phyloP scores from a whole-genome alignment of 2,329 filamentous ascomycete species.

The Verticillium albo-atrum region DNA sequence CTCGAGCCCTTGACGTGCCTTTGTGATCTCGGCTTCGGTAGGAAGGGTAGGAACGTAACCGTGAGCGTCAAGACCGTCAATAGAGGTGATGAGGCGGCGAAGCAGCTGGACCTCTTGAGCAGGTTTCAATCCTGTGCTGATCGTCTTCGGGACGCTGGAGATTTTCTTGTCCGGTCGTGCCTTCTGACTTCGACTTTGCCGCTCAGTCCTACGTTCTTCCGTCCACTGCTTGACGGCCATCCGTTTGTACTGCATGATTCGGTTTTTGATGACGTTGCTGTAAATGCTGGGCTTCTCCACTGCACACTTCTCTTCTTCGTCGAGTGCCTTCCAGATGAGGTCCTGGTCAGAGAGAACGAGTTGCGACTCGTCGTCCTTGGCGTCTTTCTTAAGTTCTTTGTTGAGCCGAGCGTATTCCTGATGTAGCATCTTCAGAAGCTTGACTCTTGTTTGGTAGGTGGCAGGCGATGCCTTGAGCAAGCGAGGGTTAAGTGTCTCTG shows the following conservation, averaged over 20 bases:
- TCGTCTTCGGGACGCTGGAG: slow-evolving; percentile 36
- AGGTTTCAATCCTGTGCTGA: slow-evolving; percentile 66
- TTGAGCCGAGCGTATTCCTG: slow-evolving; percentile 65
- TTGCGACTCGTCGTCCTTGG: slow-evolving; percentile 40
- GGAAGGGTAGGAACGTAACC: slow-evolving; percentile 75
- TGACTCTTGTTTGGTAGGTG: slow-evolving; percentile 49
- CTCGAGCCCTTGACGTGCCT: slow-evolving; percentile 60
- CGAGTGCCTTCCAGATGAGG: slow-evolving; percentile 63
- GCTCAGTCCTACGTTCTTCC: slow-evolving; percentile 41
- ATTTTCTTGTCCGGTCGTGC: slow-evolving; percentile 18
- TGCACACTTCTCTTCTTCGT: slow-evolving; percentile 75
- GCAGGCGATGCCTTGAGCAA: slow-evolving; percentile 55
- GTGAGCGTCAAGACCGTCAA: slow-evolving; percentile 57
- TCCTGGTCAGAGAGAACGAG: slow-evolving; percentile 60
- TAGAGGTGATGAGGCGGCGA: slow-evolving; percentile 57
- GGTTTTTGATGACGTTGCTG: slow-evolving; percentile 76
- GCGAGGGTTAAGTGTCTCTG: slow-evolving; percentile 63
- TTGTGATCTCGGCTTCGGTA: slow-evolving; percentile 58
- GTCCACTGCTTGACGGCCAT: slow-evolving; percentile 72
- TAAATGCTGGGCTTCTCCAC: slow-evolving; percentile 68
- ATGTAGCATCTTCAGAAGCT: slow-evolving; percentile 60
- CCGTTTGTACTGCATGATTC: slow-evolving; percentile 69
- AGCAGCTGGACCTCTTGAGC: slow-evolving; percentile 66
- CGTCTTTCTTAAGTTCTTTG: slow-evolving; percentile 49
- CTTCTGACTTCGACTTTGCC: slow-evolving; percentile 5